Evolutionary conservation across 108 stramenopile genomes (phyloP).

Genomic region (Pseudonitzschia pungens): DNA sequence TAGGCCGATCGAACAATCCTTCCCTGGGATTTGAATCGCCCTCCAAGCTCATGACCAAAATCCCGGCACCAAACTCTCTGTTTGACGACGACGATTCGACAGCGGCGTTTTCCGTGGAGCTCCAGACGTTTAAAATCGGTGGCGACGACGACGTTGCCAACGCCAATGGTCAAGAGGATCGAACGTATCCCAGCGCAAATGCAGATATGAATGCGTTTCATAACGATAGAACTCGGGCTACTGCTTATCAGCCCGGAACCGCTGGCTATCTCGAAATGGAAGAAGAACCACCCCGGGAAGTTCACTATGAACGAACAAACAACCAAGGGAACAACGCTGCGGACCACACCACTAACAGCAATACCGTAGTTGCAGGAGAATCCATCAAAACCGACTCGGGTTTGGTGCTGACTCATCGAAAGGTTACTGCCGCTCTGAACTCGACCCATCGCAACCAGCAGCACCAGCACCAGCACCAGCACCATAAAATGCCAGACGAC

Average conservation of each 20-base stretch:
- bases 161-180: background rate
- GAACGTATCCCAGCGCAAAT: background rate
- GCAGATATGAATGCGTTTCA: background rate
- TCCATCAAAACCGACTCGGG: constrained; percentile 52
- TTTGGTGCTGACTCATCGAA: constrained; percentile 56
- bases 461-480: background rate
- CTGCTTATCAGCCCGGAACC: constrained; percentile 21
- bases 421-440: constrained; percentile 7
- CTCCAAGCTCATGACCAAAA: constrained; percentile 2
- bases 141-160: background rate
- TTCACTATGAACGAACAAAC: background rate
- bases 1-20: background rate
- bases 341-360: background rate
- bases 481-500: background rate
- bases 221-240: background rate
- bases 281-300: constrained; percentile 43
- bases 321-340: background rate
- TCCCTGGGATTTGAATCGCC: background rate
- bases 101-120: constrained; percentile 15
- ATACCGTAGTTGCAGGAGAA: constrained; percentile 15
- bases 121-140: constrained; percentile 4
- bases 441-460: background rate
- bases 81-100: constrained; percentile 18
- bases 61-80: constrained; percentile 9
- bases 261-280: constrained; percentile 56